These are phyloP conservation scores for Monilinia laxa DNA, from an alignment of 2,329 filamentous ascomycete genomes.

Conservation along the genomic window DNA sequence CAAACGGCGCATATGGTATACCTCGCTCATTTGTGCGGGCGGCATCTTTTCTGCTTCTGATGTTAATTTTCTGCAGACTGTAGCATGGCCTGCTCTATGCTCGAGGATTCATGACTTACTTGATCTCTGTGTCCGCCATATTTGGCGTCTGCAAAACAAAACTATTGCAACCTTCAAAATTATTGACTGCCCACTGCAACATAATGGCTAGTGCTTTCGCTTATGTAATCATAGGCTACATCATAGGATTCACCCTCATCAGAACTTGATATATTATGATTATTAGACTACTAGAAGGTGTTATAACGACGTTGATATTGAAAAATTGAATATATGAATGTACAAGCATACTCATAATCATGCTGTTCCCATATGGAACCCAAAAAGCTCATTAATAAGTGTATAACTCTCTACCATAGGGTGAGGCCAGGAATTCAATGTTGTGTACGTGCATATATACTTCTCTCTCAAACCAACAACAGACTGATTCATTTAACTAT, in stretches of 20 bases:
- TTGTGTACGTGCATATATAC: no score
- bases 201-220: slow-evolving; percentile 12
- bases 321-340: no score
- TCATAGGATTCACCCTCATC: background rate
- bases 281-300: no score
- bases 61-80: slow-evolving; percentile 24
- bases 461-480: no score
- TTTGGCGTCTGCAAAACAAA: slow-evolving; percentile 16
- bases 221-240: slow-evolving; percentile 10
- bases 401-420: no score
- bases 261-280: no score
- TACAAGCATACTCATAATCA: no score
- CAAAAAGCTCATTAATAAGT: no score
- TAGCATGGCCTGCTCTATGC: background rate
- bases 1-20: slow-evolving; percentile 80
- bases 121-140: slow-evolving; percentile 37
- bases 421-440: no score
- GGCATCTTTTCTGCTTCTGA: slow-evolving; percentile 33
- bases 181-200: slow-evolving; percentile 16
- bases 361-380: no score
- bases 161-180: slow-evolving; percentile 3
- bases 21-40: slow-evolving; percentile 74
- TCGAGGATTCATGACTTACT: slow-evolving; percentile 29
- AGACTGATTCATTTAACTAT: no score
- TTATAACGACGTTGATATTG: no score